Base-by-base conservation (phyloP, 2,329 filamentous ascomycete genomes). In the Aspergillus vadensis region DNA sequence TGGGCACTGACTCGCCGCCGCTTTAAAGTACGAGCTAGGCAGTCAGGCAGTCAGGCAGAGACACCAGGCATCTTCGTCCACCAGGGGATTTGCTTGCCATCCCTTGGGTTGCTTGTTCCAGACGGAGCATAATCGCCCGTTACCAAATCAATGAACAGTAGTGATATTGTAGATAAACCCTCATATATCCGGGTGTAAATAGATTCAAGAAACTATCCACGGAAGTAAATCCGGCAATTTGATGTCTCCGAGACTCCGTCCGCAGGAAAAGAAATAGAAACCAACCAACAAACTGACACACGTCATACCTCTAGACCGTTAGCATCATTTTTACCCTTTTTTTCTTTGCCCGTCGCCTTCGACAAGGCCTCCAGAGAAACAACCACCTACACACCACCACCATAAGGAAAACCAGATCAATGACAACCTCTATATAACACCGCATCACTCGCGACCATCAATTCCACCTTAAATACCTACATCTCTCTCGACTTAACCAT, bases 381-480 rank as follows among this genome's bases (percentile, higher is more conserved):
- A 36, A 36, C 32, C 32, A 36, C 32, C 5, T 36, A 36, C 12
- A 36, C 32, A 14, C 32, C 32, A 36, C 32, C 32, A 36, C 32
- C 32, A 36, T 0, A 14, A 0, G 1, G 32, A 3, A 36, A 36
- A 21, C 4, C 21, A 49, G 6, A 25, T 30, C 44, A 25, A 50
- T 57, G 10, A 15, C 50, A 59, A 50, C 52, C 43, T 47, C 2
- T 27, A 14, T 14, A 43, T 27, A 43, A 51, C 41, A 47, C 47
- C 32, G 52, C 44, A 57, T 51, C 6, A 39, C 7, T 3, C 12
- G 25, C 39, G 39, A 47, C 21, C 25, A 10, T 41, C n/a, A n/a
- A 47, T 47, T 9, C 9, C 23, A 27, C 44, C 48, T 52, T 32
- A 44, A 58, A 56, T 21, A 38, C 36, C 39, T 41, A 49, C 51